Base-by-base conservation (phyloP, 371 early-diverging fungal species). In the Mortierella sp. region DNA sequence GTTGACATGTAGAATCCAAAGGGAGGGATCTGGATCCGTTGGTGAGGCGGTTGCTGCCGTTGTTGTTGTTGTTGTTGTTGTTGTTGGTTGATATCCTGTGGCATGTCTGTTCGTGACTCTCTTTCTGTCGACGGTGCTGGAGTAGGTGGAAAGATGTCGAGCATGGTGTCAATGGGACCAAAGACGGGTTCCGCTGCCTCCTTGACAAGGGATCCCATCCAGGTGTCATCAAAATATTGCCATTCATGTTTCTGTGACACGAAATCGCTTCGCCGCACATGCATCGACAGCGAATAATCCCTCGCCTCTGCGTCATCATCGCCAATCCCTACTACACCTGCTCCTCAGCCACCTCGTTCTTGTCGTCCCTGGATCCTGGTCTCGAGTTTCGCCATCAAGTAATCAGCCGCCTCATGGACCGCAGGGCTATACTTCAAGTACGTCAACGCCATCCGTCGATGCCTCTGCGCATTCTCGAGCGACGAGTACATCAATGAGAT, bases 231-330 rank as follows among this genome's bases (percentile, higher is more conserved):
- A 71, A 80, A 78, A 9, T 80, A 61, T 54, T 84, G 81, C 81
- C 78, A 80, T 2, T 78, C 84, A 54, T 80, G 67, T 55, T 72
- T 40, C 26, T 76, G 73, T 5, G 64, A 77, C 2, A 83, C 53
- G 61, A 80, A 83, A 69, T 83, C 80, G 14, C 77, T 80, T n/a
- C 80, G 80, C 21, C 80, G 77, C 28, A 84, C 78, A 59, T 80
- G 78, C 75, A 83, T 80, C 69, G 84, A 80, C 21, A 84, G 46
- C 3, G 74, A 53, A n/a, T 74, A 67, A 31, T 28, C 70, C 14
- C 26, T 13, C 24, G 9, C 9, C 26, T 57, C 26, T 3, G 28
- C 57, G 24, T 64, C 21, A 13, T 8, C 37, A n/a, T 73, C 48
- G 21, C 53, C 71, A 2, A 54, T 24, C 16, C n/a, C n/a, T n/a